Percentiles rank a stretch among this genome's conserved stretches.
phyloP scores from a whole-genome alignment of 164 flowering plant species.

The Umbilicus rupestris region DNA sequence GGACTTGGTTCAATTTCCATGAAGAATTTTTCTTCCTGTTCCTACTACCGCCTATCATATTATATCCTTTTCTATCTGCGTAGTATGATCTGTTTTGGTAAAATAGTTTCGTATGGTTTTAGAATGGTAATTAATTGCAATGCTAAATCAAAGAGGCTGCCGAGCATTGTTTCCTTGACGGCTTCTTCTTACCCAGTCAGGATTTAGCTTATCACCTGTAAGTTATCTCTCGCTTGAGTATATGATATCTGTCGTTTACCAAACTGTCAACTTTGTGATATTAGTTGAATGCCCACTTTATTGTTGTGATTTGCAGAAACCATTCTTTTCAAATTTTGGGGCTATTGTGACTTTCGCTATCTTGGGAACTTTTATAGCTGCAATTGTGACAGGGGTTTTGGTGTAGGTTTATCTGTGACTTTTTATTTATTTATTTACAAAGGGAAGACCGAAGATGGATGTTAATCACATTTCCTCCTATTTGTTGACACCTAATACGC shows the following conservation, averaged over 20 bases:
- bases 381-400: slow-evolving; percentile 78
- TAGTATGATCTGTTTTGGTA: neutral
- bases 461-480: neutral
- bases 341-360: slow-evolving; percentile 97
- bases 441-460: neutral
- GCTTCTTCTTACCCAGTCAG: slow-evolving; percentile 63
- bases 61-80: slow-evolving; percentile 55
- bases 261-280: neutral
- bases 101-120: neutral
- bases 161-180: slow-evolving; percentile 50
- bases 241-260: neutral
- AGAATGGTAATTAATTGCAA: too few relatives aligned
- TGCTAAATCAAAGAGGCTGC: neutral
- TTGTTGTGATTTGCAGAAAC: slow-evolving; percentile 51
- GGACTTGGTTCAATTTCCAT: slow-evolving; percentile 95
- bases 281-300: neutral
- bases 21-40: slow-evolving; percentile 96
- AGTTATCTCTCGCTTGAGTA: slow-evolving; percentile 21
- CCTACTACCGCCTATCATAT: slow-evolving; percentile 89
- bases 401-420: slow-evolving; percentile 43
- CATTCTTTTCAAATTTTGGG: slow-evolving; percentile 96
- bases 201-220: slow-evolving; percentile 93
- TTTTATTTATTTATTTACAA: neutral
- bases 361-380: slow-evolving; percentile 80
- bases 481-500: neutral